These are phyloP conservation scores for Penicillium steckii DNA, from an alignment of 495 filamentous ascomycete genomes.

Conservation along the genomic window DNA sequence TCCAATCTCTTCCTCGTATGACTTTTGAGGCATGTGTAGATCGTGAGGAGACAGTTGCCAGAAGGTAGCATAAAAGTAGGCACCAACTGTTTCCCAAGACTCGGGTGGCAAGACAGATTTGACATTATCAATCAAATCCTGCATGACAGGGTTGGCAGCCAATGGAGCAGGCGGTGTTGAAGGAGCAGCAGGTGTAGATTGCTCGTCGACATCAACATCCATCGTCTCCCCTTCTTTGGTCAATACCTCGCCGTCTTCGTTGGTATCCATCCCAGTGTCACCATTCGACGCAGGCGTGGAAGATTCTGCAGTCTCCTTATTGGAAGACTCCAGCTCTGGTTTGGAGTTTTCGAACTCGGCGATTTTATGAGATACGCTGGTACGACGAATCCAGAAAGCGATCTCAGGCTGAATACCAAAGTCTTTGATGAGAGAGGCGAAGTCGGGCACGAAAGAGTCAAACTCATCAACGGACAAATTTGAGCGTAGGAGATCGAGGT, in stretches of 20 bases:
- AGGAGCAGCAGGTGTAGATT: slow-evolving; percentile 5
- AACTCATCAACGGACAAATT: slow-evolving; percentile 77
- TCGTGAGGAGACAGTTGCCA: slow-evolving; percentile 88
- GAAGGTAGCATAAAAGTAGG: slow-evolving; percentile 85
- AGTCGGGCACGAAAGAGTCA: slow-evolving; percentile 73
- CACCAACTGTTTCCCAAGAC: slow-evolving; percentile 64
- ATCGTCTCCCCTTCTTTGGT: slow-evolving; percentile 24
- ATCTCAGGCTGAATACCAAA: slow-evolving; percentile 79
- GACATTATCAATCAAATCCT: slow-evolving; percentile 70
- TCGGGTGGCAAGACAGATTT: slow-evolving; percentile 57
- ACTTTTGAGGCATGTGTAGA: slow-evolving; percentile 66
- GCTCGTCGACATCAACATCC: slow-evolving; percentile 40
- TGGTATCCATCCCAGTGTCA: slow-evolving; percentile 35
- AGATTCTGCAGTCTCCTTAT: slow-evolving; percentile 20
- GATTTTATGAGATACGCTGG: slow-evolving; percentile 60
- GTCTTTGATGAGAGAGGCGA: slow-evolving; percentile 69
- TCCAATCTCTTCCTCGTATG: slow-evolving; percentile 70
- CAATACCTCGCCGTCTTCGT: slow-evolving; percentile 24
- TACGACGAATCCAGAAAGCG: slow-evolving; percentile 84
- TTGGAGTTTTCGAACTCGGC: slow-evolving; percentile 39
- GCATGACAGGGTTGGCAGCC: slow-evolving; percentile 71
- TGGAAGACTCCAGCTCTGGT: slow-evolving; percentile 20
- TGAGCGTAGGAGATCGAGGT: slow-evolving; percentile 81
- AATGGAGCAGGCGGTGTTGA: slow-evolving; percentile 16
- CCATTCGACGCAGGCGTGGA: slow-evolving; percentile 23